These are phyloP conservation scores for Piedraia hortae DNA, from an alignment of 2,329 filamentous ascomycete genomes.

Conservation along the genomic window DNA sequence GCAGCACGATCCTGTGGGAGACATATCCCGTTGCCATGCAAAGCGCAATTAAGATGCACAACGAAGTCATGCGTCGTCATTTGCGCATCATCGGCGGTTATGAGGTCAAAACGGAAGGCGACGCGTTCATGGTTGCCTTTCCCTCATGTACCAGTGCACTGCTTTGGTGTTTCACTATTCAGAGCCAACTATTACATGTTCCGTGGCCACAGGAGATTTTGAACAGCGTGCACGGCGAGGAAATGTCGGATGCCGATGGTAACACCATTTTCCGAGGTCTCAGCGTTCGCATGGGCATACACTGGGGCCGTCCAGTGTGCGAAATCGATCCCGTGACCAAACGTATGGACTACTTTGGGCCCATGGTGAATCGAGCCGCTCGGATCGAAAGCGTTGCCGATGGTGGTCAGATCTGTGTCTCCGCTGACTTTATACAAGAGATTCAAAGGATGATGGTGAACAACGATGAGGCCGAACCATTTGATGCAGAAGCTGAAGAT, in stretches of 20 bases:
- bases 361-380: slow-evolving; percentile 94
- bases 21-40: slow-evolving; percentile 86
- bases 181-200: slow-evolving; percentile 63
- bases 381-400: slow-evolving; percentile 86
- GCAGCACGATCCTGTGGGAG: slow-evolving; percentile 88
- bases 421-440: slow-evolving; percentile 87
- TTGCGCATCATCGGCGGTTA: slow-evolving; percentile 84
- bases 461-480: slow-evolving; percentile 64
- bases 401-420: slow-evolving; percentile 89
- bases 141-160: slow-evolving; percentile 82
- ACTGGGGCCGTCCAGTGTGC: slow-evolving; percentile 83
- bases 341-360: slow-evolving; percentile 97
- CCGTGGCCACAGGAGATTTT: slow-evolving; percentile 85
- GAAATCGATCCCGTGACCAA: slow-evolving; percentile 89
- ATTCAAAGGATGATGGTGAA: slow-evolving; percentile 75
- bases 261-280: slow-evolving; percentile 79
- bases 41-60: slow-evolving; percentile 89
- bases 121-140: slow-evolving; percentile 98
- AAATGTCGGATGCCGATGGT: slow-evolving; percentile 56
- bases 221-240: slow-evolving; percentile 59
- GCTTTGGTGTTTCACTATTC: slow-evolving; percentile 88
- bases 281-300: slow-evolving; percentile 90
- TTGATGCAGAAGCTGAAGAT: slow-evolving; percentile 53
- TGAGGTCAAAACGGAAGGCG: slow-evolving; percentile 97
- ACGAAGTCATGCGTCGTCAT: slow-evolving; percentile 85